Evolutionary conservation across 805 yeast genomes (phyloP).

Genomic region (Ogataea angusta): DNA sequence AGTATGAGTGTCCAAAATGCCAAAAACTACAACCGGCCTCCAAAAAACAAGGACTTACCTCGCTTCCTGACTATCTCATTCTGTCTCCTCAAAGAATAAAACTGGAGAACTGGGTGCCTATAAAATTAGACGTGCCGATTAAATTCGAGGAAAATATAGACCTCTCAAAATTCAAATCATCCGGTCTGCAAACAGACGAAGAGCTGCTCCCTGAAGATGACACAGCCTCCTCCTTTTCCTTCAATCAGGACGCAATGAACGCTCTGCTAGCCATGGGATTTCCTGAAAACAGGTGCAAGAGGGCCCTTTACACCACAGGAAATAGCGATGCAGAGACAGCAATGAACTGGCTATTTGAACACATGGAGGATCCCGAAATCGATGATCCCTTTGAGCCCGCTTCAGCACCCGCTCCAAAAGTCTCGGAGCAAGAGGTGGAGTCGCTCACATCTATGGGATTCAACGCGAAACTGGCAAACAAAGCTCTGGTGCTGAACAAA

Average conservation of each 20-base stretch:
- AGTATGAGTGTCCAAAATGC: constrained; percentile 62
- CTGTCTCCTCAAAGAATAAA: constrained; percentile 77
- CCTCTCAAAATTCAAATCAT: constrained; percentile 40
- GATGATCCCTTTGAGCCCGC: constrained; percentile 54
- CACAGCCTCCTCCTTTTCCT: constrained; percentile 37
- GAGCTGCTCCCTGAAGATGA: constrained; percentile 38
- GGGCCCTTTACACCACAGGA: constrained; percentile 72
- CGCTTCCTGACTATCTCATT: constrained; percentile 69
- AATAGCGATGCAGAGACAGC: constrained; percentile 66
- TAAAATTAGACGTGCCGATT: constrained; percentile 74
- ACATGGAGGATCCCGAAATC: constrained; percentile 79
- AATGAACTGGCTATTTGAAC: constrained; percentile 86
- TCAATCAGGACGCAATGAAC: constrained; percentile 53
- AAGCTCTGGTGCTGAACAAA: constrained; percentile 61
- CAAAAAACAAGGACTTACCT: constrained; percentile 47
- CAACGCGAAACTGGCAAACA: constrained; percentile 55
- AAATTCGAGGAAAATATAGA: constrained; percentile 40
- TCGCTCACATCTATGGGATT: constrained; percentile 78
- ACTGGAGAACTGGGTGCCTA: constrained; percentile 86
- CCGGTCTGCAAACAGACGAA: constrained; percentile 42
- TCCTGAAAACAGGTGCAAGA: constrained; percentile 56
- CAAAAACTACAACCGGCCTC: constrained; percentile 34
- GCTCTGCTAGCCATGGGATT: constrained; percentile 85
- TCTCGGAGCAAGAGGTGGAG: constrained; percentile 40
- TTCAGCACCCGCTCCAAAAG: constrained; percentile 7